Conservation (phyloP, 2,329 filamentous ascomycete genomes). For the Hymenoscyphus salicellus region DNA sequence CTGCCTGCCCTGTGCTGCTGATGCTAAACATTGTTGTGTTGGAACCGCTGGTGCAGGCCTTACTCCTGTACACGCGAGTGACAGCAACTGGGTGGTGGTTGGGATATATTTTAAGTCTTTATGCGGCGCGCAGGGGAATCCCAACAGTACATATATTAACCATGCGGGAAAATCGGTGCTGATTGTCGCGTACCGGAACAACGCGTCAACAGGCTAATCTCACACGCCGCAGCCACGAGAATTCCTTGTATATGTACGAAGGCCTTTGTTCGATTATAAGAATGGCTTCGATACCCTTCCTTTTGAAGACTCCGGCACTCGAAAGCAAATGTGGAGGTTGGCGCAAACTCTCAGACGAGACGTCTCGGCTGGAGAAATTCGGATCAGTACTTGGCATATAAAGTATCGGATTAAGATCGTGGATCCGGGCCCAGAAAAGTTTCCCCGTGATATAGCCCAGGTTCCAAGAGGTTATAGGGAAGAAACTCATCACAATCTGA, state of each 20-base stretch:
- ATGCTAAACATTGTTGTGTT: conserved; percentile 28
- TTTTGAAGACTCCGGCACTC: neutral
- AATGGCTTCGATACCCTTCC: neutral
- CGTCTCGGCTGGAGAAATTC: conserved; percentile 10
- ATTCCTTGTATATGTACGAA: conserved; percentile 7
- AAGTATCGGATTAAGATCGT: conserved; percentile 8
- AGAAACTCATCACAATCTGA: conserved; percentile 10
- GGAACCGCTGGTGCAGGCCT: conserved; percentile 6
- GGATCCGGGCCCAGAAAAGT: neutral
- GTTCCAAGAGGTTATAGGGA: conserved; percentile 6
- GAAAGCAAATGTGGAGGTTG: conserved; percentile 3
- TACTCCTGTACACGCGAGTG: neutral
- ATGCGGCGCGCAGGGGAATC: conserved; percentile 14
- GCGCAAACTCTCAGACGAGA: neutral
- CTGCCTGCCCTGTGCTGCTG: conserved; percentile 20
- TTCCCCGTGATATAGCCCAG: conserved; percentile 14
- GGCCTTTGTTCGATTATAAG: conserved; percentile 4
- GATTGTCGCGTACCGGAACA: conserved; percentile 12
- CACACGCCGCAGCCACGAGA: conserved; percentile 16
- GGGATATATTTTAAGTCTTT: conserved; percentile 15
- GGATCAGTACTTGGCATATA: conserved; percentile 12
- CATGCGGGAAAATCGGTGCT: conserved; percentile 11
- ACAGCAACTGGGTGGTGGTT: conserved; percentile 7
- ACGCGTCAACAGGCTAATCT: conserved; percentile 12
- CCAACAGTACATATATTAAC: conserved; percentile 15